phyloP scores from a whole-genome alignment of 345 rosid species.

The Eucalyptus globulus region DNA sequence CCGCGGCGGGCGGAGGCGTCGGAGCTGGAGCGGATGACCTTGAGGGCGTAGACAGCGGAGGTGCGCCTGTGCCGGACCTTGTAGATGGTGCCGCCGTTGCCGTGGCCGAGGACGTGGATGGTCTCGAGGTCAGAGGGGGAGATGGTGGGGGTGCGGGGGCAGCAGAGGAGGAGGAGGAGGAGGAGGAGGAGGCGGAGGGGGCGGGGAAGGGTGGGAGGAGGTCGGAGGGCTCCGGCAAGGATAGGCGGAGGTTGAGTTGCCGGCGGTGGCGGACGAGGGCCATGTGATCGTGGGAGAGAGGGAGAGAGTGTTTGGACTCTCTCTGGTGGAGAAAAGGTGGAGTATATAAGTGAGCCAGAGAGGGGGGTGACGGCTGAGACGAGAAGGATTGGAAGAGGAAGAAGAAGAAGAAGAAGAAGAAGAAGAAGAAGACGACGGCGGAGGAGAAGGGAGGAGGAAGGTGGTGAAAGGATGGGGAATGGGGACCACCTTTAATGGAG shows the following conservation, averaged over 20 bases:
- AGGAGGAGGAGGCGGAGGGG: background rate
- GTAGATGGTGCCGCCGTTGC: constrained; percentile 73
- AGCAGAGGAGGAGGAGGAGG: background rate
- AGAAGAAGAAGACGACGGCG: background rate
- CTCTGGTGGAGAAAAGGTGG: background rate
- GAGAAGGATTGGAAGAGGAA: background rate
- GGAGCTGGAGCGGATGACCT: constrained; percentile 43
- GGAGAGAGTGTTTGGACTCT: background rate
- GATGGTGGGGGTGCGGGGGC: background rate
- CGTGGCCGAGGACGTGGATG: constrained; percentile 59
- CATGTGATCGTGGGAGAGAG: background rate
- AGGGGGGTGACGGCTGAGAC: background rate
- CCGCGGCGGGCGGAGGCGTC: constrained; percentile 44
- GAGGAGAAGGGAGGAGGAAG: background rate
- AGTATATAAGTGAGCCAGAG: background rate
- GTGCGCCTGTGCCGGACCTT: constrained; percentile 49
- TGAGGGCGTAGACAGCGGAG: constrained; percentile 50
- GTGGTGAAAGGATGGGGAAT: background rate
- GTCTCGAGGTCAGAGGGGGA: constrained; percentile 46
- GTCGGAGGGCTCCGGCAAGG: background rate
- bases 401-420: background rate
- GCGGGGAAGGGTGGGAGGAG: constrained; percentile 22
- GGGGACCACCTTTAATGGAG: background rate
- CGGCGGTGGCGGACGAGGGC: constrained; percentile 26
- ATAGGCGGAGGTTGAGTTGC: background rate